Percentiles rank a stretch among this genome's conserved stretches.
phyloP scores from a whole-genome alignment of 148 eudicot species.

The Camellia lanceoleosa region DNA sequence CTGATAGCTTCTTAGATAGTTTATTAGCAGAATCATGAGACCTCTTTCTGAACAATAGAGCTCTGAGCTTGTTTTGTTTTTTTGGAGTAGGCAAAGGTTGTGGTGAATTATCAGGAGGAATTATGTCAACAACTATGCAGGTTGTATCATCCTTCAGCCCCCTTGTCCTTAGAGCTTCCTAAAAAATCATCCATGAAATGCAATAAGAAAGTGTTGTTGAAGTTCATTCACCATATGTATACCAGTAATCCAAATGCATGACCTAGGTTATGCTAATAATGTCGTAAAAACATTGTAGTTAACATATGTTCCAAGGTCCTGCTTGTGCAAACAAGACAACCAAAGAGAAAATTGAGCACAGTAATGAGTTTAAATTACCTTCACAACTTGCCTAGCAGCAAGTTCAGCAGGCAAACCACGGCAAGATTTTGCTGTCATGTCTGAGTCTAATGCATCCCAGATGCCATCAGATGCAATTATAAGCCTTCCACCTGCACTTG shows the following conservation, averaged over 20 bases:
- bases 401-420: slow-evolving; percentile 91
- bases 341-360: not conserved
- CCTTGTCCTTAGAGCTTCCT: slow-evolving; percentile 81
- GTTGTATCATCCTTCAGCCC: slow-evolving; percentile 88
- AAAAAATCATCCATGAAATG: slow-evolving; percentile 10
- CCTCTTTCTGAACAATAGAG: slow-evolving; percentile 57
- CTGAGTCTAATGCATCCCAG: slow-evolving; percentile 88
- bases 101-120: slow-evolving; percentile 54
- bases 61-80: slow-evolving; percentile 49
- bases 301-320: not conserved
- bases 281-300: not conserved
- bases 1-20: slow-evolving; percentile 62
- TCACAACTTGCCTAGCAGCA: slow-evolving; percentile 82
- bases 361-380: slow-evolving; percentile 33
- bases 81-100: slow-evolving; percentile 51
- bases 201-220: not conserved
- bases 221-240: not conserved
- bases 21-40: slow-evolving; percentile 45
- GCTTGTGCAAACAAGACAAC: not conserved
- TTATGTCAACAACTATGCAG: slow-evolving; percentile 81
- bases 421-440: slow-evolving; percentile 73
- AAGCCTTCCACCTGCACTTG: slow-evolving; percentile 78
- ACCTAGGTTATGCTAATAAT: not conserved
- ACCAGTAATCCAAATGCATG: not conserved
- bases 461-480: slow-evolving; percentile 92